phyloP scores from a whole-genome alignment of 2,329 filamentous ascomycete species.

The Aureobasidium pullulans region DNA sequence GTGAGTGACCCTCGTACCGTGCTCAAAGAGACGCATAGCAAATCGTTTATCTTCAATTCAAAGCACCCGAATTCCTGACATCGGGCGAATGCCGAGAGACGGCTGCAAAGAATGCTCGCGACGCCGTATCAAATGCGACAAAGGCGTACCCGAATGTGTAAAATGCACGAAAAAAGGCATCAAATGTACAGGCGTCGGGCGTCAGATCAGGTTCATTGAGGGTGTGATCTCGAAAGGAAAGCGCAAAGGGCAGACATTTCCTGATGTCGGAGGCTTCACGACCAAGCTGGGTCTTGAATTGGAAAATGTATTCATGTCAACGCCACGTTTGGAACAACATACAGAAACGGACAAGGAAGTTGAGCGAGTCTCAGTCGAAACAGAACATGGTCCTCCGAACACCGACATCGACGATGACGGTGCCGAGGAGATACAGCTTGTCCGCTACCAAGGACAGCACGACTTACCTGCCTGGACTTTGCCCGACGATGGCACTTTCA shows the following conservation, averaged over 20 bases:
- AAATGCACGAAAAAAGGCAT: slow-evolving; percentile 35
- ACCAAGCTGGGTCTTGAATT: not conserved
- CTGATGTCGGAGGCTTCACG: not conserved
- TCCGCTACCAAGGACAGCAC: not conserved
- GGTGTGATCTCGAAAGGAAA: slow-evolving; percentile 22
- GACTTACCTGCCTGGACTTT: not conserved
- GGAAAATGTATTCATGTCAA: not conserved
- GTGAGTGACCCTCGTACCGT: too few species aligned
- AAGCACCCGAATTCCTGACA: not conserved
- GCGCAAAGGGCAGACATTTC: slow-evolving; percentile 20
- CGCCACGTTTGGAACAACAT: too few species aligned
- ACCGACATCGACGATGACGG: not conserved
- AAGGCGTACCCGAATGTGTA: slow-evolving; percentile 31
- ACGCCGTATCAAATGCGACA: slow-evolving; percentile 35
- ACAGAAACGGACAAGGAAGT: not conserved
- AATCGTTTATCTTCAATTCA: not conserved
- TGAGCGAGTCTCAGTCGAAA: too few species aligned
- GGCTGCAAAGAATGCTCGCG: slow-evolving; percentile 34
- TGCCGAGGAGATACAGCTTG: not conserved
- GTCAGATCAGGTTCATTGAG: slow-evolving; percentile 32
- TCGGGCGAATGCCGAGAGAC: slow-evolving; percentile 15
- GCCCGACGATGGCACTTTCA: not conserved
- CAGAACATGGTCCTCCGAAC: too few species aligned
- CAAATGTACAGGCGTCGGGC: slow-evolving; percentile 32
- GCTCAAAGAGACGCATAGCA: too few species aligned